phyloP scores from a whole-genome alignment of 208 protist species.

The Wallacemonas sp. region DNA sequence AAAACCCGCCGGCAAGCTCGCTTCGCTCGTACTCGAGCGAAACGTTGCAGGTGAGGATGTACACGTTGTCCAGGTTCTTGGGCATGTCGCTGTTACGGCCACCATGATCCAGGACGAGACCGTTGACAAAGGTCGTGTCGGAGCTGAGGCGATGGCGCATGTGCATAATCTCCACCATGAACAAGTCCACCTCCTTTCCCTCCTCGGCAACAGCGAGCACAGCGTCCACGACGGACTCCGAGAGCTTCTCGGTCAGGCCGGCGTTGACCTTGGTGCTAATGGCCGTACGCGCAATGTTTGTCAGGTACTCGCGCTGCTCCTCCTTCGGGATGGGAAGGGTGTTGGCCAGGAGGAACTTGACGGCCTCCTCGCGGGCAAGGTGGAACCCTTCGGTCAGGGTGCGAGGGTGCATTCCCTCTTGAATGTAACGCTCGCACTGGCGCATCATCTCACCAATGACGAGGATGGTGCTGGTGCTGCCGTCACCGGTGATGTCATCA shows the following conservation, averaged over 20 bases:
- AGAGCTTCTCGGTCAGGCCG: constrained; percentile 78
- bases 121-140: constrained; percentile 97
- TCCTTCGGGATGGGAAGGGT: constrained; percentile 70
- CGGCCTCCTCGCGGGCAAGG: constrained; percentile 90
- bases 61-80: constrained; percentile 96
- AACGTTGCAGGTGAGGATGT: constrained; percentile 99
- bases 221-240: constrained; percentile 97
- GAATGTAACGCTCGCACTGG: constrained; percentile 97
- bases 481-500: constrained; percentile 99
- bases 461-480: constrained; percentile 99
- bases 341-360: constrained; percentile 90
- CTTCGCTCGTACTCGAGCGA: constrained; percentile 99
- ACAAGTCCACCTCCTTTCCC: constrained; percentile 95
- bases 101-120: constrained; percentile 99
- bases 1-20: constrained; percentile 98
- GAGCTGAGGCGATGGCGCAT: constrained; percentile 98
- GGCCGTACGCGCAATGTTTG: constrained; percentile 95
- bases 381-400: constrained; percentile 98
- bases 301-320: constrained; percentile 92
- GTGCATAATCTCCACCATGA: constrained; percentile 99
- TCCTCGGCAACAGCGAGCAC: constrained; percentile 86
- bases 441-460: constrained; percentile 99
- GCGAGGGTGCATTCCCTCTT: constrained; percentile 99
- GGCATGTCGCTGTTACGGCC: constrained; percentile 99
- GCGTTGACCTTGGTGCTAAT: constrained; percentile 95